Evolutionary conservation across 2,329 filamentous ascomycete species (phyloP).

Genomic region (Neurospora sp.): DNA sequence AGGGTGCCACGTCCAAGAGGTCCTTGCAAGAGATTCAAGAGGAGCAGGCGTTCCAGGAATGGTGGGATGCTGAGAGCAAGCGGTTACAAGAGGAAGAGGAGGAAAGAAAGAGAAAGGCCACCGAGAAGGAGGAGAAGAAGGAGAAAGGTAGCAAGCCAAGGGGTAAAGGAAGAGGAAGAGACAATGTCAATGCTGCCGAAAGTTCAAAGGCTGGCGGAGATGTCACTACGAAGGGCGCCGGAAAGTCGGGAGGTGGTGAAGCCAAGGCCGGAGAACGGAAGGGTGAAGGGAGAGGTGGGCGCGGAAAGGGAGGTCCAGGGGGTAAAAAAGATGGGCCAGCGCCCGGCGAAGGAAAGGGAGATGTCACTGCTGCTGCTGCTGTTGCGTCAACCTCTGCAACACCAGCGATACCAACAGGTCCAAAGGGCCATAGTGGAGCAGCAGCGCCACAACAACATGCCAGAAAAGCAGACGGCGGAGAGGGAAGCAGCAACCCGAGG

Average conservation of each 20-base stretch:
- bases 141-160: conserved; percentile 7
- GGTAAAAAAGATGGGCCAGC: neutral
- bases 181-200: neutral
- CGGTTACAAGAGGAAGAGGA: conserved; percentile 57
- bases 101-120: conserved; percentile 28
- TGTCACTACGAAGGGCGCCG: neutral
- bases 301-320: neutral
- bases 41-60: conserved; percentile 93
- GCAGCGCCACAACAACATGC: neutral
- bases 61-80: conserved; percentile 83
- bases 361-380: neutral
- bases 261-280: neutral
- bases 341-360: neutral
- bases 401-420: neutral
- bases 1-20: conserved; percentile 77
- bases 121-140: conserved; percentile 30
- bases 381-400: neutral
- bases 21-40: conserved; percentile 91
- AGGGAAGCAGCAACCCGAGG: neutral
- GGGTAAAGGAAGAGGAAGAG: conserved; percentile 7
- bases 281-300: conserved; percentile 1
- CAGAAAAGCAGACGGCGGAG: neutral
- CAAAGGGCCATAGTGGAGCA: neutral
- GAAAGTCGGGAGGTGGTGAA: conserved; percentile 1
- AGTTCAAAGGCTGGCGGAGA: neutral